These are phyloP conservation scores for Asclepias syriaca DNA, from an alignment of 257 asterid genomes.

Conservation along the genomic window DNA sequence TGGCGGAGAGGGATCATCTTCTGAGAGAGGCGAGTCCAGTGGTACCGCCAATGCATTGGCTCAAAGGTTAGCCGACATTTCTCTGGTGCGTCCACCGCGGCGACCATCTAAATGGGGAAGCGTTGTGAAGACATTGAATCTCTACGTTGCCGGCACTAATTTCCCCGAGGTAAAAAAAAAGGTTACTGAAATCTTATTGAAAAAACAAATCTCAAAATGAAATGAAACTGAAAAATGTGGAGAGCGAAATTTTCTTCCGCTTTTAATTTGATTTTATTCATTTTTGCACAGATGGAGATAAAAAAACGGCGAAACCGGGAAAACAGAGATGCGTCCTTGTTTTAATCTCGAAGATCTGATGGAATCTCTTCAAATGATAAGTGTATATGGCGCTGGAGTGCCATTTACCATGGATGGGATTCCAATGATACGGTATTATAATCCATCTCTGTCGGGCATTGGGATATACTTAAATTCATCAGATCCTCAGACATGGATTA, in stretches of 20 bases:
- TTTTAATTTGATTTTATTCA: neutral
- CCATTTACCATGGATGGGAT: slow-evolving; percentile 48
- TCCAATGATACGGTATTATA: slow-evolving; percentile 54
- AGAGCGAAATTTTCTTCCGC: neutral
- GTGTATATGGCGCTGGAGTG: slow-evolving; percentile 65
- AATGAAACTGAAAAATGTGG: neutral
- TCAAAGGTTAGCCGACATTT: slow-evolving; percentile 29
- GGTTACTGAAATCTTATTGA: neutral
- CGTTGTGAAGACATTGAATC: slow-evolving; percentile 60
- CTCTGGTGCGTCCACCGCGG: slow-evolving; percentile 25
- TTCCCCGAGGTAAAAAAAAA: slow-evolving; percentile 47
- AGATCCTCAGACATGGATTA: slow-evolving; percentile 31
- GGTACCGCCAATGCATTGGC: slow-evolving; percentile 41
- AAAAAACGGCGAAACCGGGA: slow-evolving; percentile 26
- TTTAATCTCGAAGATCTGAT: slow-evolving; percentile 63
- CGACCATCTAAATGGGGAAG: slow-evolving; percentile 60
- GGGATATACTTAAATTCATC: slow-evolving; percentile 56
- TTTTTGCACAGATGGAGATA: slow-evolving; percentile 34
- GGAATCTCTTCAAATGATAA: slow-evolving; percentile 55
- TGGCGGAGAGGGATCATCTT: slow-evolving; percentile 48
- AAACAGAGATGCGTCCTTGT: slow-evolving; percentile 35
- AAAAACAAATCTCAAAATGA: neutral
- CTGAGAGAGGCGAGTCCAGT: slow-evolving; percentile 17
- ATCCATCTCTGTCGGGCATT: slow-evolving; percentile 74
- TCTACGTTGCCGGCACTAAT: slow-evolving; percentile 37